Percentiles rank a stretch among this genome's conserved stretches.
phyloP scores from a whole-genome alignment of 1,139 yeast genomes.

The Geotrichum macrosporum region DNA sequence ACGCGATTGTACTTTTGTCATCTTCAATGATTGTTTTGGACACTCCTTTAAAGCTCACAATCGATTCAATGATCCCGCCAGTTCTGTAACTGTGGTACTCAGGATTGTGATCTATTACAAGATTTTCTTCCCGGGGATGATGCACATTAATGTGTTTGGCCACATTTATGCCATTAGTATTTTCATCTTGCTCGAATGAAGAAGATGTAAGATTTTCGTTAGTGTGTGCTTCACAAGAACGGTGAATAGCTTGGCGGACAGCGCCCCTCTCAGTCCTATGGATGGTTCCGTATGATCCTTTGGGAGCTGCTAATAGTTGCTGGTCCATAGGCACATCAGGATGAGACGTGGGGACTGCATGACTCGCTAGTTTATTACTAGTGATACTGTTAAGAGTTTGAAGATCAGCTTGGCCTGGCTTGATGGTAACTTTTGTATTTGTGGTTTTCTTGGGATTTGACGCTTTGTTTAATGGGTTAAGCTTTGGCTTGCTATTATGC shows the following conservation, averaged over 20 bases:
- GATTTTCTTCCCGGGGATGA: conserved; percentile 7
- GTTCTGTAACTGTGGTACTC: conserved; percentile 38
- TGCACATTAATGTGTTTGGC: not conserved
- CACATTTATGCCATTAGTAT: no score
- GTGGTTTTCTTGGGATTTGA: conserved; percentile 73
- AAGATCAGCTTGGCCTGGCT: conserved; percentile 27
- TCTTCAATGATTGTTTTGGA: conserved; percentile 81
- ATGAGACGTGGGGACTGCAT: not conserved
- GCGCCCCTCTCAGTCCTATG: conserved; percentile 54
- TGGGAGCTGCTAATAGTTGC: conserved; percentile 12
- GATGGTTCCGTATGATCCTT: conserved; percentile 39
- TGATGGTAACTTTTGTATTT: conserved; percentile 48
- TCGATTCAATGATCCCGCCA: conserved; percentile 77
- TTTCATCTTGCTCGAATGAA: no score
- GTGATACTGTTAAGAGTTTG: not conserved
- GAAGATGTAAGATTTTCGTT: no score
- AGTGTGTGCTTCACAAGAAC: not conserved
- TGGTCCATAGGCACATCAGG: not conserved
- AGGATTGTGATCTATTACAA: conserved; percentile 22
- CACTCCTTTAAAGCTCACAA: conserved; percentile 80
- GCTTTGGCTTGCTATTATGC: conserved; percentile 28
- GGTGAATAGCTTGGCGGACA: conserved; percentile 26
- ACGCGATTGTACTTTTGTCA: conserved; percentile 13
- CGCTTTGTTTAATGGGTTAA: conserved; percentile 59
- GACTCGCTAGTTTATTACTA: not conserved